These are phyloP conservation scores for Melastoma malabathricum DNA, from an alignment of 345 rosid species.

Conservation along the genomic window DNA sequence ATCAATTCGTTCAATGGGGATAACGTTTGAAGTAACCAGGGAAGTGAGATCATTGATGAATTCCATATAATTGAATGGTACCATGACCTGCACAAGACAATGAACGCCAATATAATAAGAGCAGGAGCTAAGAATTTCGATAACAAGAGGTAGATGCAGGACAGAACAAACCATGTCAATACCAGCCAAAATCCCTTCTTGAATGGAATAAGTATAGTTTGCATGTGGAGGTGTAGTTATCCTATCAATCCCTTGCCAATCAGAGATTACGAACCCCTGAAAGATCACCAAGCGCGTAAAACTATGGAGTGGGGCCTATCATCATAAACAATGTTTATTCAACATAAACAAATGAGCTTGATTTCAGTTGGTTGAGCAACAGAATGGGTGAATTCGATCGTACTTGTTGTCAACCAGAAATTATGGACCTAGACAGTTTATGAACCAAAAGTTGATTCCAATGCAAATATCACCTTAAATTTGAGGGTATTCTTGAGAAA, in stretches of 20 bases:
- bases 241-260: conserved; percentile 89
- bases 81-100: conserved; percentile 59
- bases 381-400: no score
- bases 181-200: conserved; percentile 70
- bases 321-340: no score
- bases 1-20: conserved; percentile 71
- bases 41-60: conserved; percentile 52
- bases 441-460: background rate
- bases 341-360: no score
- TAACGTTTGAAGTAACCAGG: conserved; percentile 44
- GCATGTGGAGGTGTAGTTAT: conserved; percentile 65
- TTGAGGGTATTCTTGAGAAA: conserved; percentile 69
- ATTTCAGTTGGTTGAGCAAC: no score
- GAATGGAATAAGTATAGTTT: conserved; percentile 70
- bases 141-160: background rate
- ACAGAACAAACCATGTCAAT: conserved; percentile 66
- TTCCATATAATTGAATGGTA: conserved; percentile 60
- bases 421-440: background rate
- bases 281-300: no score
- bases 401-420: background rate
- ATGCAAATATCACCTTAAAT: conserved; percentile 40
- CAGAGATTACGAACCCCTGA: conserved; percentile 89
- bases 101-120: background rate
- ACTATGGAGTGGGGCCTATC: no score
- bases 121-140: background rate